Evolutionary conservation across 352 stramenopile genomes (phyloP), one percentile per base, ranked within the genome.

Genomic region (Globisporangium middletonii): DNA sequence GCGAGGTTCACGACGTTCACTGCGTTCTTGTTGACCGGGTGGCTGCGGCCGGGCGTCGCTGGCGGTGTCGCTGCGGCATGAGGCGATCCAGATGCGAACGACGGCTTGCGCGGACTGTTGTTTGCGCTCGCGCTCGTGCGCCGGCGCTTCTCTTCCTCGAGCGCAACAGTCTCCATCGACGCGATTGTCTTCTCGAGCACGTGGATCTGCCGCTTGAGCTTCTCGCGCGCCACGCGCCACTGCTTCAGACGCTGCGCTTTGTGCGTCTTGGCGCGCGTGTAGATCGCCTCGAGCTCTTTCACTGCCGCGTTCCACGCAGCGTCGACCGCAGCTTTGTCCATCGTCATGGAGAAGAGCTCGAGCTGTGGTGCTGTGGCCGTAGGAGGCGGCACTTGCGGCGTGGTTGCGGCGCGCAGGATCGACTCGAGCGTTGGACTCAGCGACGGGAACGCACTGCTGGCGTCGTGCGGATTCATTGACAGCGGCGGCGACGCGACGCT

Each of bases 101-200:
- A 70, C 5, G 43, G 35, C 18, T 30, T 30, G 9, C 51, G 51
- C 4, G 69, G 64, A 46, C 67, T 83, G 16, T 59, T 59, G 3
- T 50, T 64, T 8, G 63, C 57, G n/a, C 48, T 73, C n/a, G 45
- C 59, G 53, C 63, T 86, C 30, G 72, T 65, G 26, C 64, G 71
- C 4, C 70, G 68, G 41, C 70, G 71, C 44, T 77, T 72, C 27
- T 79, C 63, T 54, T 88, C 67, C 37, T 88, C 68, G 8, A 72
- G 55, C 8, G 72, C 71, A 41, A 89, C 73, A 3, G 57, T 61
- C 60, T 87, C 68, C 71, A 91, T 86, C 1, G 80, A 85, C 30
- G 71, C 65, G 44, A 91, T 84, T 0, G 72, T 84, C 51, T 86
- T 89, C 59, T 91, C 80, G 9, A 91, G 54, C 50, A 88, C 43